phyloP scores from a whole-genome alignment of 257 asterid genomes.

The Fraxinus cuspidata region DNA sequence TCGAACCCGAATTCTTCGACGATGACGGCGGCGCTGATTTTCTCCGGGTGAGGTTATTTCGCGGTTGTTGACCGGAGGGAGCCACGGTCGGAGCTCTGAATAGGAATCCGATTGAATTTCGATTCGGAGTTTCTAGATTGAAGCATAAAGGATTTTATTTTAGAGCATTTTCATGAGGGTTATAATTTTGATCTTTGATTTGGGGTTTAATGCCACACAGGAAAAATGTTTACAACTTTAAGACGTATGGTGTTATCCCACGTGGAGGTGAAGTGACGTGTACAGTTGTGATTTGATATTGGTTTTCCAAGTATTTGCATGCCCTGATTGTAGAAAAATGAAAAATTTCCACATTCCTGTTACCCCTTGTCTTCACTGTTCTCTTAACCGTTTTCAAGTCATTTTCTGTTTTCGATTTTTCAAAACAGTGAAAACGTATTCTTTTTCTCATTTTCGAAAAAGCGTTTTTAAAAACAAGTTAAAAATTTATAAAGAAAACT shows the following conservation, averaged over 20 bases:
- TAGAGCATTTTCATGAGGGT: neutral
- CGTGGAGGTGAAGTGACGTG: slow-evolving; percentile 30
- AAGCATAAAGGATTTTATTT: neutral
- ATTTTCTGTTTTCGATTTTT: too few relatives aligned
- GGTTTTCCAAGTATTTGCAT: neutral
- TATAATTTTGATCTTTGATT: neutral
- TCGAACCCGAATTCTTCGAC: neutral
- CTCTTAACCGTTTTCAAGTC: too few relatives aligned
- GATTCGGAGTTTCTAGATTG: neutral
- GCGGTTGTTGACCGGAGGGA: slow-evolving; percentile 16
- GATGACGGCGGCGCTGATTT: neutral
- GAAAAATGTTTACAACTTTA: neutral
- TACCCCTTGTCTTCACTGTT: too few relatives aligned
- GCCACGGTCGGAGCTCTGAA: slow-evolving; percentile 19
- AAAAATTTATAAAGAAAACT: too few relatives aligned
- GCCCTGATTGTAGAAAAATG: too few relatives aligned
- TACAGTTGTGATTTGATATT: slow-evolving; percentile 16
- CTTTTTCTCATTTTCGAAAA: too few relatives aligned
- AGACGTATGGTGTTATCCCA: slow-evolving; percentile 28
- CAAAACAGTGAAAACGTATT: too few relatives aligned
- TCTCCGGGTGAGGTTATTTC: slow-evolving; percentile 3
- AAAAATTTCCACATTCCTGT: too few relatives aligned
- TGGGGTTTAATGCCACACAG: slow-evolving; percentile 26
- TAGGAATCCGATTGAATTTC: neutral
- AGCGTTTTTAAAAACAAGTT: too few relatives aligned